Conservation (phyloP, 768 basidiomycete genomes). For the Lactifluus piperatus region DNA sequence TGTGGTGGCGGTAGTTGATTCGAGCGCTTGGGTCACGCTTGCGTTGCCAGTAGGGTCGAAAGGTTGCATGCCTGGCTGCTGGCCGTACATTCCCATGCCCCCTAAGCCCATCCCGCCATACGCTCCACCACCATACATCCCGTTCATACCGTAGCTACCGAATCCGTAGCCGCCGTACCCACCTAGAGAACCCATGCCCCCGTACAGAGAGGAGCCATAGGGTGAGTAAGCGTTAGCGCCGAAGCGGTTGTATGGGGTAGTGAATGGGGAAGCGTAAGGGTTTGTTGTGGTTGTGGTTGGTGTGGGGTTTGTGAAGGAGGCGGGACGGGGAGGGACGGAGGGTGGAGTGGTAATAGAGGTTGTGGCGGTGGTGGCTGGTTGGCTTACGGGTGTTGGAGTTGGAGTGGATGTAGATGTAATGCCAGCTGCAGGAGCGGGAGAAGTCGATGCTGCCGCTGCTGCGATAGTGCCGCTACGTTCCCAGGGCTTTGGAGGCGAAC, state of each 20-base stretch:
- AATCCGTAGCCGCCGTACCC: slow-evolving; percentile 31
- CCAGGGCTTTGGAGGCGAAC: slow-evolving; percentile 87
- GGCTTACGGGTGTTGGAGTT: background rate
- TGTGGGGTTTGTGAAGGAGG: slow-evolving; percentile 32
- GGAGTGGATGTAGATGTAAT: slow-evolving; percentile 27
- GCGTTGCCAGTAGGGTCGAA: slow-evolving; percentile 45
- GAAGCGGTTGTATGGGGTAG: slow-evolving; percentile 37
- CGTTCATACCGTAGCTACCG: slow-evolving; percentile 26
- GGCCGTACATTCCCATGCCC: slow-evolving; percentile 35
- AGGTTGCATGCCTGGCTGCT: slow-evolving; percentile 29
- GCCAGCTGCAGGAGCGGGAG: slow-evolving; percentile 46
- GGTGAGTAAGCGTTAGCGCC: slow-evolving; percentile 25
- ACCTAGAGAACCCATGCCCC: slow-evolving; percentile 35
- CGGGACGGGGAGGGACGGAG: slow-evolving; percentile 57
- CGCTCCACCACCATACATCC: slow-evolving; percentile 9
- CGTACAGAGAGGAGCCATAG: slow-evolving; percentile 39
- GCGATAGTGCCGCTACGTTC: slow-evolving; percentile 42
- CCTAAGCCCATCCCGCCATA: slow-evolving; percentile 36
- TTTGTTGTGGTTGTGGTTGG: slow-evolving; percentile 30
- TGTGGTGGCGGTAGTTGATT: slow-evolving; percentile 83
- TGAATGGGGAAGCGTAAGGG: slow-evolving; percentile 27
- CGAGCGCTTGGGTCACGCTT: slow-evolving; percentile 82
- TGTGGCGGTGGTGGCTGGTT: background rate
- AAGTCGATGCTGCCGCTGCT: slow-evolving; percentile 18
- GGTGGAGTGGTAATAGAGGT: slow-evolving; percentile 14